Evolutionary conservation across 2,329 filamentous ascomycete genomes (phyloP).

Genomic region (Nemania bipapillata): DNA sequence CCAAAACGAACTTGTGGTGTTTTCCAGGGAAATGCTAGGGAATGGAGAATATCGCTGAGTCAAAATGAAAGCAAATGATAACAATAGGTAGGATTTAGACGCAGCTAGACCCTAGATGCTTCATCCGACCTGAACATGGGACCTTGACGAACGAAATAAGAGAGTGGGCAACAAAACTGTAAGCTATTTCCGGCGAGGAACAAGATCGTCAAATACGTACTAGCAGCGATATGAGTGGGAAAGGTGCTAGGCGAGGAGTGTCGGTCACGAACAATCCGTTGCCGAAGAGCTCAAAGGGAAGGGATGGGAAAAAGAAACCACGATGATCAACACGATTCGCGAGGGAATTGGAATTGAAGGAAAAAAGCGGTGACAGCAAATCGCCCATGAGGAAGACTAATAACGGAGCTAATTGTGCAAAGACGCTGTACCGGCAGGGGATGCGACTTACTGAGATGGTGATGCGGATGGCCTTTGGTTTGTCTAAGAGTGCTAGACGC

Average conservation of each 20-base stretch:
- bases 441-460: constrained; percentile 22
- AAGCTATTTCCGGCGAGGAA: not conserved
- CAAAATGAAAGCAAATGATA: not conserved
- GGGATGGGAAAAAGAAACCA: not conserved
- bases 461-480: not conserved
- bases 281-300: not conserved
- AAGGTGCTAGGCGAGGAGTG: not conserved
- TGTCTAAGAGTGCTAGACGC: not conserved
- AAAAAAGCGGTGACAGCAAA: not conserved
- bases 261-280: not conserved
- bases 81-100: not conserved
- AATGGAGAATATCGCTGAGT: not conserved
- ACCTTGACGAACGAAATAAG: not conserved
- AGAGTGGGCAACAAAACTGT: not conserved
- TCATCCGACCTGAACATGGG: not conserved
- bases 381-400: not conserved
- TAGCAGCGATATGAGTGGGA: not conserved
- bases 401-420: not conserved
- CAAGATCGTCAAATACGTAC: not conserved
- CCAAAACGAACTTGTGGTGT: too few species aligned
- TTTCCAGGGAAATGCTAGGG: not conserved
- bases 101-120: not conserved
- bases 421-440: not conserved
- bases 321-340: not conserved
- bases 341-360: not conserved